phyloP scores from a whole-genome alignment of 192 early-diverging fungal genomes.

The Coemansia guatemalensis region DNA sequence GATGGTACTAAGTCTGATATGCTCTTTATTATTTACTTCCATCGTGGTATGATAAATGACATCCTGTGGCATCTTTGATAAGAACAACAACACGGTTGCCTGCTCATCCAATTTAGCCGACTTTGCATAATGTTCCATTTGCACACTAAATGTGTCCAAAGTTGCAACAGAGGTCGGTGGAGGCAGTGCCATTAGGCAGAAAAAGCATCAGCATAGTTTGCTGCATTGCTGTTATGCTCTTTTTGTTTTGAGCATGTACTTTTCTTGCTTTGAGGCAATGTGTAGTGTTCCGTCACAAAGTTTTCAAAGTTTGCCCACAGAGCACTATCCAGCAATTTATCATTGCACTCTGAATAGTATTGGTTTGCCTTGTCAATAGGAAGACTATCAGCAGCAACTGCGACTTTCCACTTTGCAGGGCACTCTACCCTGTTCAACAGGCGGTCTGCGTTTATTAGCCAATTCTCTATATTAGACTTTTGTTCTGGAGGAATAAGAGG shows the following conservation, averaged over 20 bases:
- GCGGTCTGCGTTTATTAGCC: too few relatives aligned
- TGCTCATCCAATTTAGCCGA: neutral
- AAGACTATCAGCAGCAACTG: too few relatives aligned
- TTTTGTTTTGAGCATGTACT: too few relatives aligned
- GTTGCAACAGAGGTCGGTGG: neutral
- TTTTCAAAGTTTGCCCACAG: neutral
- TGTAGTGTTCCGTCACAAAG: neutral
- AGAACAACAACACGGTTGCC: neutral
- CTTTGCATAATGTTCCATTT: neutral
- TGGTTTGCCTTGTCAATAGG: neutral
- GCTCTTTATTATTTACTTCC: neutral
- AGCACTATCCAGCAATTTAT: neutral
- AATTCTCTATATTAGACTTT: too few relatives aligned
- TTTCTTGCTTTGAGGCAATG: too few relatives aligned
- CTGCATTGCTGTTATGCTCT: neutral
- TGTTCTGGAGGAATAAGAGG: too few relatives aligned
- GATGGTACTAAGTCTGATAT: neutral
- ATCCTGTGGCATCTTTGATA: neutral
- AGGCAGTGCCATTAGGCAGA: neutral
- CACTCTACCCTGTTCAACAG: too few relatives aligned
- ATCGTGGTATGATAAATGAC: neutral
- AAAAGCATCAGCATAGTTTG: neutral
- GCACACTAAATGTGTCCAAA: neutral
- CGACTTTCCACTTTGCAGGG: too few relatives aligned
- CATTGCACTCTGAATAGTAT: neutral